Conservation (phyloP, 352 stramenopile species). For the Globisporangium spiculum region DNA sequence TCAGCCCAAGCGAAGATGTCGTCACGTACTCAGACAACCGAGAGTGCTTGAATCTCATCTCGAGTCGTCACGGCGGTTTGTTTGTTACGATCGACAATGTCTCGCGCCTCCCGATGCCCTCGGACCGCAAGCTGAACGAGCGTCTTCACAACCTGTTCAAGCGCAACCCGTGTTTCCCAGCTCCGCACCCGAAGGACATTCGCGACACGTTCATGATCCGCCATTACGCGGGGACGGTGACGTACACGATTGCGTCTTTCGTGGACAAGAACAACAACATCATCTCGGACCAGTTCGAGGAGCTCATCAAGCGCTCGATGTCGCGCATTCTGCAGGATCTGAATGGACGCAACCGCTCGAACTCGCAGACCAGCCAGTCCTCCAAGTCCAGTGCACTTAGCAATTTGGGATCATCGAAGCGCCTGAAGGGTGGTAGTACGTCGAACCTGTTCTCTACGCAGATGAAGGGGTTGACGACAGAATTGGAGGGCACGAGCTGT, state of each 20-base stretch:
- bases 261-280: constrained; percentile 92
- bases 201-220: constrained; percentile 83
- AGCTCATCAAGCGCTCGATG: constrained; percentile 77
- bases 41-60: constrained; percentile 82
- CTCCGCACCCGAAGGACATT: constrained; percentile 82
- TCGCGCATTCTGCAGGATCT: constrained; percentile 74
- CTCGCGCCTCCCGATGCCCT: constrained; percentile 77
- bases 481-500: constrained; percentile 84
- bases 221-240: constrained; percentile 82
- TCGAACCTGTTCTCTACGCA: constrained; percentile 81
- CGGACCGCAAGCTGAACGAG: constrained; percentile 87
- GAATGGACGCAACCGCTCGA: constrained; percentile 41
- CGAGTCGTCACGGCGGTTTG: constrained; percentile 76
- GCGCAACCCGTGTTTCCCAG: constrained; percentile 78
- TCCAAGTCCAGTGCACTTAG: constrained; percentile 52
- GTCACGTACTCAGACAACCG: constrained; percentile 84
- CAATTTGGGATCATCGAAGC: constrained; percentile 38
- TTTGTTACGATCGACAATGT: constrained; percentile 87
- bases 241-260: constrained; percentile 85
- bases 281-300: constrained; percentile 86
- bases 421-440: constrained; percentile 60
- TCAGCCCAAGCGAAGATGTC: constrained; percentile 39
- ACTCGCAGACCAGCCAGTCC: constrained; percentile 44
- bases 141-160: constrained; percentile 82
- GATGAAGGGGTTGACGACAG: constrained; percentile 80